Evolutionary conservation across 768 basidiomycete genomes (phyloP), one percentile per base, ranked within the genome.

Genomic region (Hygrocybe punicea): DNA sequence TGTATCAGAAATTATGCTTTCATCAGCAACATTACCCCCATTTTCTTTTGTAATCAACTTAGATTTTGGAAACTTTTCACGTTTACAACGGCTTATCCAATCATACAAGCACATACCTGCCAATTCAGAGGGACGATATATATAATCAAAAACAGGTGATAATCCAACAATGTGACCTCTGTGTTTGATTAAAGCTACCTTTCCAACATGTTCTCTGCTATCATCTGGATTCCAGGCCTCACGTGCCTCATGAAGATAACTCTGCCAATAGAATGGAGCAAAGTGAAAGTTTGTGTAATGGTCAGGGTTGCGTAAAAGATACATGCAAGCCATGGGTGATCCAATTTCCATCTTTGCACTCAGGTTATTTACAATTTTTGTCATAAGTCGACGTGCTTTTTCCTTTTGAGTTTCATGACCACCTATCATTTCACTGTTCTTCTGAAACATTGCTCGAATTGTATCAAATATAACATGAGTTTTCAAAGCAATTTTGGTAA

Each of bases 401-500:
- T 60, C 62, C 54, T 55, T 46, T 40, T 49, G 14, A 16, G 42
- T 16, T 24, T 47, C 14, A 6, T 33, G 8, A 6, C 57, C 57
- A 4, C 46, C 44, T 6, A 70, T 36, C 29, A 69, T 56, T n/a
- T 71, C 63, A 34, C 46, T 11, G 47, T 65, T 63, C 46, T 53
- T 67, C 3, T 60, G 36, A 58, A 70, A 67, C 9, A 71, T 59
- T 9, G 29, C 53, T 5, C 53, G 39, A 10, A 73, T 61, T 14
- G 64, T 51, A 17, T 72, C 67, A 63, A 76, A 73, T 13, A 74
- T 65, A 29, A 11, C 69, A 61, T 74, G 51, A 2, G 72, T 76
- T 42, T 73, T 75, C 6, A 76, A 40, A 3, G 53, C 25, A 1
- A 58, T 33, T 57, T 78, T 77, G 0, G 72, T 72, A 7, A 76